Evolutionary conservation across 352 stramenopile species (phyloP).

Genomic region (Phytophthora constricta): DNA sequence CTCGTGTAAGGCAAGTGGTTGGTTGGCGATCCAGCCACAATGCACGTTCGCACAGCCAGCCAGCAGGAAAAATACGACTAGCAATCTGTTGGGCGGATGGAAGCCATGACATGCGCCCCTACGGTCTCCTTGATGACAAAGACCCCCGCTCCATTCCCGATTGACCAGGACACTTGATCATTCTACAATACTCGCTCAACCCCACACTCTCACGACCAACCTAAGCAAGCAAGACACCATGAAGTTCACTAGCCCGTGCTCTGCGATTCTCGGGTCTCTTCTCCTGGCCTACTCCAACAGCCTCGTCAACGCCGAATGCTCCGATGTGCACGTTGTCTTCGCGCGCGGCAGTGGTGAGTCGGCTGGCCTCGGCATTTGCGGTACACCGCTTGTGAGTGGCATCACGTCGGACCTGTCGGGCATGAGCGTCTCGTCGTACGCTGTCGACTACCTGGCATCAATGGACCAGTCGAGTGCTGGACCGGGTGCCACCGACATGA

Average conservation of each 20-base stretch:
- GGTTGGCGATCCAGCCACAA: neutral
- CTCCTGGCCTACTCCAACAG: conserved; percentile 2
- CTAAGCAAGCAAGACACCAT: neutral
- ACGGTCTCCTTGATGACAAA: neutral
- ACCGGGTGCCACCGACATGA: conserved; percentile 39
- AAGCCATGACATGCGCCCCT: neutral
- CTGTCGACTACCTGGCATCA: conserved; percentile 32
- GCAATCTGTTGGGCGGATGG: neutral
- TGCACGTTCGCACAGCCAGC: neutral
- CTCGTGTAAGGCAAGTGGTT: neutral
- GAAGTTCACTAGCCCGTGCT: conserved; percentile 9
- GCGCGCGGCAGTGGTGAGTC: conserved; percentile 35
- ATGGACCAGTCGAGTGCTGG: conserved; percentile 28
- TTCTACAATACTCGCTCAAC: conserved; percentile 5
- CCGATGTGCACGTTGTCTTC: conserved; percentile 34
- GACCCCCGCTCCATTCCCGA: conserved; percentile 1
- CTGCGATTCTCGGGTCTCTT: conserved; percentile 3
- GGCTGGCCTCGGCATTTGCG: conserved; percentile 29
- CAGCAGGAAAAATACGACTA: neutral
- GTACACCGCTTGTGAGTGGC: conserved; percentile 33
- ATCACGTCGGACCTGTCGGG: conserved; percentile 27
- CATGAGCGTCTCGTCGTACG: conserved; percentile 44
- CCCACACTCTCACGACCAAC: neutral
- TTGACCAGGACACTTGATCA: conserved; percentile 7
- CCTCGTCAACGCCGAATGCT: conserved; percentile 17